Conservation (phyloP, 495 filamentous ascomycete species). For the Glarea lozoyensis region DNA sequence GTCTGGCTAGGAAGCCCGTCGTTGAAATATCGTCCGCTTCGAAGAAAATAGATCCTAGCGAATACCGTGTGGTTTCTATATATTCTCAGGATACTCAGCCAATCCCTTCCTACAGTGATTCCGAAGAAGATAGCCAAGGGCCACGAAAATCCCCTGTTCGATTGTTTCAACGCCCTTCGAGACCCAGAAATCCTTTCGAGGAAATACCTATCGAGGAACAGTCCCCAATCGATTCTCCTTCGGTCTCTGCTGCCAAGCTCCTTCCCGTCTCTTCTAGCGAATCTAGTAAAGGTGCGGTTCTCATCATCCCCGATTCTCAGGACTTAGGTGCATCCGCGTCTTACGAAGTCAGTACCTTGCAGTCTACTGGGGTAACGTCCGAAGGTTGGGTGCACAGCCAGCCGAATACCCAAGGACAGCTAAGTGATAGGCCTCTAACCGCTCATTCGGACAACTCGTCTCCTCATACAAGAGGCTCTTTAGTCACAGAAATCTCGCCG, state of each 20-base stretch:
- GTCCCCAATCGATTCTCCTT: too few species aligned
- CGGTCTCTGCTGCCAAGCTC: too few species aligned
- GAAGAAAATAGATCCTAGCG: constrained; percentile 12
- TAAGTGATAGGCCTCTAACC: too few species aligned
- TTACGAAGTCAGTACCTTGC: background rate
- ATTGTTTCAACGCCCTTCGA: background rate
- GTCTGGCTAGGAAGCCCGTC: too few species aligned
- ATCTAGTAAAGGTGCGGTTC: too few species aligned
- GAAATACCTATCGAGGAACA: constrained; percentile 8
- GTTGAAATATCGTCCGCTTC: constrained; percentile 11
- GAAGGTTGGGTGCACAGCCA: background rate
- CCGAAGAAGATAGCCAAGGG: background rate
- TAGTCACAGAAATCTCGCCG: too few species aligned
- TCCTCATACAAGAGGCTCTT: too few species aligned
- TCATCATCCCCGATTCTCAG: constrained; percentile 18
- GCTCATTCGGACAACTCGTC: too few species aligned
- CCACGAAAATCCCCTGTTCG: background rate
- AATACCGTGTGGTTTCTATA: constrained; percentile 10
- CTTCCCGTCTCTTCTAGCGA: too few species aligned
- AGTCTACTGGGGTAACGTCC: background rate
- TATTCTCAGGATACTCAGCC: constrained; percentile 5
- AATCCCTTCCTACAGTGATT: background rate
- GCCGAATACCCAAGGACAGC: background rate
- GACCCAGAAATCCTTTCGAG: background rate
- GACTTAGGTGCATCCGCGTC: constrained; percentile 2